Percentiles rank a stretch among this genome's conserved stretches.
phyloP scores from a whole-genome alignment of 768 basidiomycete species.

The Scleroderma bovista region DNA sequence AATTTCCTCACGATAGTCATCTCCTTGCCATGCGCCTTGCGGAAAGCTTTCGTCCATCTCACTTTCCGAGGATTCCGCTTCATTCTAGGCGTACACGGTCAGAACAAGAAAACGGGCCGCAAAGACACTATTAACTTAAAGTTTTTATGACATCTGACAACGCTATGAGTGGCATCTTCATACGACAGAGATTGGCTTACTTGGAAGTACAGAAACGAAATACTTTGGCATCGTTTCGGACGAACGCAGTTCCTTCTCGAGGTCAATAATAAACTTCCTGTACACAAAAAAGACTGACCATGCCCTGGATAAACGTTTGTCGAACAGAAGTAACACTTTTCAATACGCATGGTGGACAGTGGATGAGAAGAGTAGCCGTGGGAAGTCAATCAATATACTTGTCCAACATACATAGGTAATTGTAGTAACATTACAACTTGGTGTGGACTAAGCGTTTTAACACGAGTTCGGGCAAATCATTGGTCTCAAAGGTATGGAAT shows the following conservation, averaged over 20 bases:
- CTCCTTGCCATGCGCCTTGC: constrained; percentile 97
- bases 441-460: no score
- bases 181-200: constrained; percentile 40
- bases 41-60: constrained; percentile 98
- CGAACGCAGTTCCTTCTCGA: constrained; percentile 78
- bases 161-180: constrained; percentile 4
- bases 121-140: constrained; percentile 72
- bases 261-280: not conserved
- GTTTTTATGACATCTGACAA: constrained; percentile 89
- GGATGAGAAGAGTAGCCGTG: constrained; percentile 14
- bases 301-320: constrained; percentile 96
- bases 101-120: not conserved
- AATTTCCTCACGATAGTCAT: constrained; percentile 83
- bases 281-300: constrained; percentile 40
- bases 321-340: constrained; percentile 99
- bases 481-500: no score
- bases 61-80: constrained; percentile 99
- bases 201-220: constrained; percentile 98
- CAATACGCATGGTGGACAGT: constrained; percentile 67
- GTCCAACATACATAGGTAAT: no score
- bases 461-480: no score
- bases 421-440: no score
- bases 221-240: constrained; percentile 96
- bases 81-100: constrained; percentile 55
- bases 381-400: constrained; percentile 9